Conservation (phyloP, 2,329 filamentous ascomycete genomes). For the Trichoderma sp. region DNA sequence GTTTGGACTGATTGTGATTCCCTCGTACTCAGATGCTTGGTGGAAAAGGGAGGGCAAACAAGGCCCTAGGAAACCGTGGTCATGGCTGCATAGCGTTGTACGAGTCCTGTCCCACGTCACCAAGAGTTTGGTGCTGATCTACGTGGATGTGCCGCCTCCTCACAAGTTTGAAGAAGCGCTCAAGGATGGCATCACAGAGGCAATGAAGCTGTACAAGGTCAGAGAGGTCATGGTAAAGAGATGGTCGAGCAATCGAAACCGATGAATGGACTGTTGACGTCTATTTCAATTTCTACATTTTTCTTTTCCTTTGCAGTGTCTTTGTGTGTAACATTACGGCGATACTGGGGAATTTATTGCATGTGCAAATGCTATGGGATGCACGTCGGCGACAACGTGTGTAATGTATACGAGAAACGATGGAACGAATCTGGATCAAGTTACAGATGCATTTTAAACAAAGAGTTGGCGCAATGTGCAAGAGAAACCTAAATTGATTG, state of each 20-base stretch:
- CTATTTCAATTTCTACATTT: neutral
- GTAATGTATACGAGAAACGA: slow-evolving; percentile 9
- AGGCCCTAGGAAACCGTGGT: slow-evolving; percentile 59
- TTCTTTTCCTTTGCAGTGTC: neutral
- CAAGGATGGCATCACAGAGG: slow-evolving; percentile 55
- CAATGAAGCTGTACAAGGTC: slow-evolving; percentile 69
- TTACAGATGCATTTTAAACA: neutral
- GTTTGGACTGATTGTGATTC: slow-evolving; percentile 81
- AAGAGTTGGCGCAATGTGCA: neutral
- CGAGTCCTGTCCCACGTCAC: slow-evolving; percentile 84
- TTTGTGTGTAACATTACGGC: neutral
- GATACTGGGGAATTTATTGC: neutral
- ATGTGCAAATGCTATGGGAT: neutral
- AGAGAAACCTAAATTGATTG: neutral
- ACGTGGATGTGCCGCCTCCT: slow-evolving; percentile 84
- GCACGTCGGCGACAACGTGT: neutral
- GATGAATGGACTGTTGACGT: slow-evolving; percentile 23
- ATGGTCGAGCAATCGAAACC: slow-evolving; percentile 79
- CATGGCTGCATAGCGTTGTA: slow-evolving; percentile 85
- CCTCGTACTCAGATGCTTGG: slow-evolving; percentile 71
- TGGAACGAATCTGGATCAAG: neutral
- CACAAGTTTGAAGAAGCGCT: slow-evolving; percentile 43
- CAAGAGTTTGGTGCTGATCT: slow-evolving; percentile 85
- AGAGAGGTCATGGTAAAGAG: slow-evolving; percentile 78
- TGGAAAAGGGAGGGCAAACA: slow-evolving; percentile 62